Evolutionary conservation across 805 yeast genomes (phyloP).

Genomic region (Metschnikowia noctiluminum): DNA sequence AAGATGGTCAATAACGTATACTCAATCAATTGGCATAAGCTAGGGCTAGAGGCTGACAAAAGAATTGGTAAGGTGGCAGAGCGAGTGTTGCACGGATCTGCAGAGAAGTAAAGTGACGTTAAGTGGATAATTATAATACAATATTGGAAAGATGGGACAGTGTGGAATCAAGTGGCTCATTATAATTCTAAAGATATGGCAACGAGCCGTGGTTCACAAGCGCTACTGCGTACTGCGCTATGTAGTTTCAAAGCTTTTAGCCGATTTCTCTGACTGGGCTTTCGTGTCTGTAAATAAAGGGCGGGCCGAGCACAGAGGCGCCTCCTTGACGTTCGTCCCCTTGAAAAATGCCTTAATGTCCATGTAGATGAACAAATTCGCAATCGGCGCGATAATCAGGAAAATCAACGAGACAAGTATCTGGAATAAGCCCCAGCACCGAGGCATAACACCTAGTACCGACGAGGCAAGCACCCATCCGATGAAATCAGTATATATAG

Average conservation of each 20-base stretch:
- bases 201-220: too few relatives aligned
- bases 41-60: slow-evolving; percentile 34
- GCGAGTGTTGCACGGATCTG: slow-evolving; percentile 18
- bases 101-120: slow-evolving; percentile 12
- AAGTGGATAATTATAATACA: background rate
- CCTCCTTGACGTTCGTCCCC: slow-evolving; percentile 17
- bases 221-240: too few relatives aligned
- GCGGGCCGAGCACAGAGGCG: background rate
- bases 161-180: too few relatives aligned
- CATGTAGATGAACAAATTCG: slow-evolving; percentile 42
- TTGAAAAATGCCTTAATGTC: slow-evolving; percentile 52
- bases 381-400: slow-evolving; percentile 51
- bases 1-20: slow-evolving; percentile 63
- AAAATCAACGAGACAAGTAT: slow-evolving; percentile 33
- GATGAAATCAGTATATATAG: slow-evolving; percentile 75
- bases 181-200: too few relatives aligned
- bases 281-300: background rate
- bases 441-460: slow-evolving; percentile 67
- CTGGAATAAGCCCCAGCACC: slow-evolving; percentile 52
- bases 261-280: background rate
- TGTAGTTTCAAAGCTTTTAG: background rate
- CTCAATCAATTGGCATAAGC: slow-evolving; percentile 46
- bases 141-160: background rate
- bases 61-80: slow-evolving; percentile 29
- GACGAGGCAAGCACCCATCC: slow-evolving; percentile 77